A percentile compares a stretch with the other conserved stretches of the same genome.
phyloP scores from a whole-genome alignment of 257 asterid species.

The Verbascum thapsus region DNA sequence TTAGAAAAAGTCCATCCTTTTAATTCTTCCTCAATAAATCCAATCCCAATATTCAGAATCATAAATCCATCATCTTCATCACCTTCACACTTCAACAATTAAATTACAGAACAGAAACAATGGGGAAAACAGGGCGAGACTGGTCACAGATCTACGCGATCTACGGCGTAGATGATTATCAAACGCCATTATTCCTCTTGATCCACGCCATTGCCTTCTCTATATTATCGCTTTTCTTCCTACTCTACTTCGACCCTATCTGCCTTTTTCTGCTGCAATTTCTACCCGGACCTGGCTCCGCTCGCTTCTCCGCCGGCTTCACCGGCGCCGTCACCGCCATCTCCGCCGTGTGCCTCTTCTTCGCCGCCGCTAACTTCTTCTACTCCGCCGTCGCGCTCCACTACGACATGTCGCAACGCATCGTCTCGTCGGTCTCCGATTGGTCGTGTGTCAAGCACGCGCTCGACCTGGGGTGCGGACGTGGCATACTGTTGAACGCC shows the following conservation, averaged over 20 bases:
- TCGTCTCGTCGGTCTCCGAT: conserved; percentile 73
- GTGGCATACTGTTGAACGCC: conserved; percentile 86
- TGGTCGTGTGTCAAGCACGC: conserved; percentile 92
- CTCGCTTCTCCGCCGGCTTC: conserved; percentile 85
- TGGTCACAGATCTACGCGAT: conserved; percentile 98
- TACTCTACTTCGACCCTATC: conserved; percentile 77
- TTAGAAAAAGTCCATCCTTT: no score
- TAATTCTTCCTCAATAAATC: no score
- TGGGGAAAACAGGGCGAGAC: conserved; percentile 79
- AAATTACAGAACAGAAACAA: conserved; percentile 16
- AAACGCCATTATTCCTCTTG: conserved; percentile 74
- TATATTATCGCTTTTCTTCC: conserved; percentile 56
- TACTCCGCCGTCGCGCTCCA: conserved; percentile 87
- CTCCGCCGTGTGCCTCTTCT: conserved; percentile 85
- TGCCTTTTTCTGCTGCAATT: conserved; percentile 54
- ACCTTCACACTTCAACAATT: no score
- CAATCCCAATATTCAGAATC: no score
- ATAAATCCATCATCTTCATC: not conserved
- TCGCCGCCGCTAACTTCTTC: conserved; percentile 76
- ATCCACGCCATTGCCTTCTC: conserved; percentile 70
- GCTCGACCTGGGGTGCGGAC: conserved; percentile 93
- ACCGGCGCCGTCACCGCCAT: conserved; percentile 84
- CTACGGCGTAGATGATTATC: conserved; percentile 92
- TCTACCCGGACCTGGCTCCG: conserved; percentile 67
- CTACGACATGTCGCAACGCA: conserved; percentile 94